Base-by-base conservation (phyloP, 177 flowering plant species). In the Tripterygium wilfordii region DNA sequence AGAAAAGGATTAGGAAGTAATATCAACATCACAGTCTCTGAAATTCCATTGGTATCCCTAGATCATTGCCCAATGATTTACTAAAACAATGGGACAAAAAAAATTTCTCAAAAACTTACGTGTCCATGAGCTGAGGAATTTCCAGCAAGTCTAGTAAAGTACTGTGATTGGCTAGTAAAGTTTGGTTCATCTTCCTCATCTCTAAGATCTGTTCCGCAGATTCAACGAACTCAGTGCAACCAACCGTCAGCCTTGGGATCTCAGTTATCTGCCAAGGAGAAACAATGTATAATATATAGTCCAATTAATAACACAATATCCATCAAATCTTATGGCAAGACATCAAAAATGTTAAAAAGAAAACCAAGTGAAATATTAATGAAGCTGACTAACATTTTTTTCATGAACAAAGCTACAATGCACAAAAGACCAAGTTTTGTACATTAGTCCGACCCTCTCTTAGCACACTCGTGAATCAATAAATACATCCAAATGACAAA, bases 111-210 rank as follows among this genome's bases (percentile, higher is more conserved):
- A 70, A 36, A 38, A 77, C 90, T 60, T 80, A 92, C 99, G 99
- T 89, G 82, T 92, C 99, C 97, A 92, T 88, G 53, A 92, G 96
- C 73, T 92, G 99, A 66, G 99, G 99, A 60, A 92, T 92, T 70
- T 92, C 99, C 53, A 92, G 96, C 76, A 92, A 75, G 77, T 92
- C 98, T 57, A 92, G 96, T 73, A 92, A 67, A 63, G 92, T 89
- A 69, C 92, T 86, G 40, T 92, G 99, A 63, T 89, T 89, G n/a
- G 85, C 83, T 23, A 92, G 72, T 62, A 89, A 51, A 29, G 77
- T 82, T 43, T 81, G 96, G 69, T 92, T 89, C 81, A 84, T 63
- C 74, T 82, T 89, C 70, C 88, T 78, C 71, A 86, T 83, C 72
- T 89, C 91, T 79, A 92, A 64, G 55, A 92, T 92, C 48, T 86